Evolutionary conservation across 176 grass and related monocot genomes (phyloP).

Genomic region (Ampelocalamus luodianensis): DNA sequence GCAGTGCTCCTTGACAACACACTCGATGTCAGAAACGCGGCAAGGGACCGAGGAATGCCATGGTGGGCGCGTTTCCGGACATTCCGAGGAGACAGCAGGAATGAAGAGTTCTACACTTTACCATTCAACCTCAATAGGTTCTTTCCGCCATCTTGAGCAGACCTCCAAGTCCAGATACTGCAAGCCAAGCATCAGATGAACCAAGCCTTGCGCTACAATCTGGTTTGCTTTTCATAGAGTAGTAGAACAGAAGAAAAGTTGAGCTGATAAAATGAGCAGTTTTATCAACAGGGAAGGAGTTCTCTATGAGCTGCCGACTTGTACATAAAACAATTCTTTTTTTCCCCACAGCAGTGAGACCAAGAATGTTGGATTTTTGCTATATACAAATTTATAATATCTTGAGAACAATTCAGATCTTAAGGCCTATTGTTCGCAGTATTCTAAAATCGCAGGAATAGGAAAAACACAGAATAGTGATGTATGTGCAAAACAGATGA

Average conservation of each 20-base stretch:
- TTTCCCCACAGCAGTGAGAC: neutral
- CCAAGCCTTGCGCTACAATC: neutral
- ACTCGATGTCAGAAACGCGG: conserved; percentile 67
- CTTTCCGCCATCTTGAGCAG: conserved; percentile 67
- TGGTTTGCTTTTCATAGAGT: conserved; percentile 22
- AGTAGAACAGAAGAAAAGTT: conserved; percentile 10
- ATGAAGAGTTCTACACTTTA: conserved; percentile 89
- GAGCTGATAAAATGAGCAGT: neutral
- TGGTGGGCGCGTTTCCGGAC: conserved; percentile 94
- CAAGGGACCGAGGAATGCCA: conserved; percentile 81
- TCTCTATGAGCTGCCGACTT: conserved; percentile 14
- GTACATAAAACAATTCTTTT: conserved; percentile 49
- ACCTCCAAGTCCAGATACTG: neutral
- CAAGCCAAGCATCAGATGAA: neutral
- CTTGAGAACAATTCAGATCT: neutral
- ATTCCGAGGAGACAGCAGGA: conserved; percentile 79
- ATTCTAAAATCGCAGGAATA: too few relatives aligned
- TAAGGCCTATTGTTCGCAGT: too few relatives aligned
- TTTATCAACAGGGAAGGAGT: conserved; percentile 5
- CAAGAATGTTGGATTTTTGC: conserved; percentile 26
- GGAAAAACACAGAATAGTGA: too few relatives aligned
- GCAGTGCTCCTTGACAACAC: conserved; percentile 87
- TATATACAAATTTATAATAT: neutral
- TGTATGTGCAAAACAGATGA: too few relatives aligned
- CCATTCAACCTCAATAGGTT: conserved; percentile 96